phyloP scores from a whole-genome alignment of 192 early-diverging fungal genomes.

The Backusella tarrabulga region DNA sequence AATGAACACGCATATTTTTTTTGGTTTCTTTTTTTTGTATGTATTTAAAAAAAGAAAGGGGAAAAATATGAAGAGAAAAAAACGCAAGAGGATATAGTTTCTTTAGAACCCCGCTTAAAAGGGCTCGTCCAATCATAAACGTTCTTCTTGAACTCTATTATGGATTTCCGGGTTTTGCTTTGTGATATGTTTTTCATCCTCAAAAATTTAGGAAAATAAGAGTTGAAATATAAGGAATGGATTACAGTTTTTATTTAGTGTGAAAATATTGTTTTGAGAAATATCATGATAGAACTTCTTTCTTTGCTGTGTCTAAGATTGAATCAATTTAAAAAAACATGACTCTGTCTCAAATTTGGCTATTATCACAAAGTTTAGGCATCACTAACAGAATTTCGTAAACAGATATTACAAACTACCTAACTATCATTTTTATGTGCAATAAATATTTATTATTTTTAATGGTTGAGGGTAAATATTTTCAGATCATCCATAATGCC shows the following conservation, averaged over 20 bases:
- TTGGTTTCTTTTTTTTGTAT: background rate
- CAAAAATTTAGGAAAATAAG: background rate
- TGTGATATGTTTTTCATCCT: background rate
- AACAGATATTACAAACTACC: background rate
- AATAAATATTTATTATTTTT: background rate
- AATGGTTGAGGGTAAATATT: background rate
- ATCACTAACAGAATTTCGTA: background rate
- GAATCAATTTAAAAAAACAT: background rate
- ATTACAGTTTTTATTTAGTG: no score
- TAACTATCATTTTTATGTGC: no score
- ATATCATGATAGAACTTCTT: no score
- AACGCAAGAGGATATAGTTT: background rate
- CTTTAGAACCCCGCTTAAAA: background rate
- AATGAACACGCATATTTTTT: conserved; percentile 5
- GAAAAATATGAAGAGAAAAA: background rate
- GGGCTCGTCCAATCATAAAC: background rate
- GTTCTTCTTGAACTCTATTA: background rate
- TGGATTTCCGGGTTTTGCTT: background rate
- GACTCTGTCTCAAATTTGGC: background rate
- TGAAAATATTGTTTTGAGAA: no score
- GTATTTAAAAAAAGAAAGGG: background rate
- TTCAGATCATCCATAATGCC: background rate
- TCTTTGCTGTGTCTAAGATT: background rate
- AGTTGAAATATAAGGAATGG: background rate
- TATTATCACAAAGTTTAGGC: background rate